phyloP scores from a whole-genome alignment of 2,329 filamentous ascomycete genomes.

The Cyclaneusma minus region DNA sequence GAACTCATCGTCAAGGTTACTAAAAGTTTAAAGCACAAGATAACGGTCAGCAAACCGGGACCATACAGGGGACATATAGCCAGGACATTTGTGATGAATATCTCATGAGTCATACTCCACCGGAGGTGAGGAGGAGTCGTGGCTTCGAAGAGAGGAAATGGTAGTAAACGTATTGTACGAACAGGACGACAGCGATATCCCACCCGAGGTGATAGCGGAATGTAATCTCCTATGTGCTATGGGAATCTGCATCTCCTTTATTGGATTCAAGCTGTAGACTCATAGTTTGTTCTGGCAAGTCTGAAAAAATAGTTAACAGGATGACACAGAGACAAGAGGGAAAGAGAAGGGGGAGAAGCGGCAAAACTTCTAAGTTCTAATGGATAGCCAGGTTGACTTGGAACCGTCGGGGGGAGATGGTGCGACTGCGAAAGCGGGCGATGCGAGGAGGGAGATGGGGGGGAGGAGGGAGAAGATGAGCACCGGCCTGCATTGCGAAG shows the following conservation, averaged over 20 bases:
- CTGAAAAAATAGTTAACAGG: neutral
- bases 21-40: too few relatives aligned
- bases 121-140: neutral
- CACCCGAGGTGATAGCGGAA: too few relatives aligned
- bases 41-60: too few relatives aligned
- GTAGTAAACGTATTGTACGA: neutral
- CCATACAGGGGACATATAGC: too few relatives aligned
- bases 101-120: too few relatives aligned
- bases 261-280: neutral
- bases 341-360: conserved; percentile 1
- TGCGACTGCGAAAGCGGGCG: too few relatives aligned
- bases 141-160: conserved; percentile 1
- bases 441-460: conserved; percentile 12
- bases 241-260: neutral
- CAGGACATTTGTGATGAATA: too few relatives aligned
- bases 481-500: too few relatives aligned
- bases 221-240: neutral
- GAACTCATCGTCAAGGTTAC: too few relatives aligned
- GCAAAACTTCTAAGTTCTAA: conserved; percentile 13
- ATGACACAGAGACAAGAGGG: neutral
- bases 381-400: conserved; percentile 9
- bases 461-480: conserved; percentile 15
- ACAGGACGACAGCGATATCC: too few relatives aligned
- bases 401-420: conserved; percentile 14
- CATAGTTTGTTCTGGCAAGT: neutral